Conservation (phyloP, 2,329 filamentous ascomycete species). For the Colletotrichum sublineola region DNA sequence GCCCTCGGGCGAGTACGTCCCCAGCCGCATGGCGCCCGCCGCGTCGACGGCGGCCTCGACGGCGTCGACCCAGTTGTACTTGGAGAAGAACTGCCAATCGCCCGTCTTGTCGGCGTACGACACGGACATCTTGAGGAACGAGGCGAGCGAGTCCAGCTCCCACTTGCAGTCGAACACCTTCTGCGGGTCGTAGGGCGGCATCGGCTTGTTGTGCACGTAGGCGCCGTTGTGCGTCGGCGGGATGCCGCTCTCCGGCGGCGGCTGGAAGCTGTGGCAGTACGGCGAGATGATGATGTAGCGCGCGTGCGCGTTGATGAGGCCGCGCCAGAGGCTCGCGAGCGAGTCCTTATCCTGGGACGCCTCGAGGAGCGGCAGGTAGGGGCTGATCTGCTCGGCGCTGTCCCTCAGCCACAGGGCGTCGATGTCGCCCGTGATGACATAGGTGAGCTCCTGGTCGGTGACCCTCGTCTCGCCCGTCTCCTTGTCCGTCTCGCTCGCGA, state of each 20-base stretch:
- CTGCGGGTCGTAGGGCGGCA: constrained; percentile 74
- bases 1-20: constrained; percentile 77
- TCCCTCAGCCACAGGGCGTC: constrained; percentile 92
- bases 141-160: constrained; percentile 88
- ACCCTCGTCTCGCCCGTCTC: constrained; percentile 44
- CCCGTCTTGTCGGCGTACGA: constrained; percentile 81
- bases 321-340: constrained; percentile 76
- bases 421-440: constrained; percentile 87
- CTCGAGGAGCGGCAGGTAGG: constrained; percentile 73
- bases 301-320: constrained; percentile 79
- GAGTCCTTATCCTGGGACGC: constrained; percentile 67
- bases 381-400: constrained; percentile 81
- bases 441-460: constrained; percentile 74
- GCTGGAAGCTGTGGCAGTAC: constrained; percentile 93
- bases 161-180: constrained; percentile 90
- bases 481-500: constrained; percentile 58
- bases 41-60: constrained; percentile 77
- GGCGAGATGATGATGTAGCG: constrained; percentile 77
- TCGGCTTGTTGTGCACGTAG: constrained; percentile 68
- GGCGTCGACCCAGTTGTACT: constrained; percentile 78
- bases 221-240: constrained; percentile 69
- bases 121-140: constrained; percentile 84
- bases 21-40: constrained; percentile 76
- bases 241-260: constrained; percentile 80
- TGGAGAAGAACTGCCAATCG: constrained; percentile 78